Base-by-base conservation (phyloP, 2,329 filamentous ascomycete genomes). In the Fusarium duplospermum region DNA sequence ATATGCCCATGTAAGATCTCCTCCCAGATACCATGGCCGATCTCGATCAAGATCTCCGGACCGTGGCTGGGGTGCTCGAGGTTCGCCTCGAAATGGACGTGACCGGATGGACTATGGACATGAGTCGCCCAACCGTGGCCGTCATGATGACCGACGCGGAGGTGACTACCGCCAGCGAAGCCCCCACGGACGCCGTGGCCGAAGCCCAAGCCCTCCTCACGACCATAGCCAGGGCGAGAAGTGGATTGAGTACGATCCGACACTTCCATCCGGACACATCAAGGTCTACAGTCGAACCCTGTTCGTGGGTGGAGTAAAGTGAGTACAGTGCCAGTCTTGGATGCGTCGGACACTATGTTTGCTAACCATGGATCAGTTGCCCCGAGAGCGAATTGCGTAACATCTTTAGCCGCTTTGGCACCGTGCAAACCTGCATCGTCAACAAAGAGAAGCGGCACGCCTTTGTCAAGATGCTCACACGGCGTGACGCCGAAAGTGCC, bases 391-490 rank as follows among this genome's bases (percentile, higher is more conserved):
- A 98, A 81, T 88, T 99, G 62, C 92, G 95, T 62, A 86, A 86
- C 60, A 91, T 97, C 52, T 99, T 99, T 82, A 88, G 87, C 79
- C 91, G 91, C 54, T 98, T 92, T 80, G 96, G 96, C 68, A 87
- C 92, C 62, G 96, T 99, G 5, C 96, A 99, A 83, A 98, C 96
- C 2, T 98, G 96, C 84, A 99, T 99, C 75, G 95, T 98, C 76
- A 98, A 99, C 85, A 93, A 94, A 79, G 96, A 99, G 80, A 99
- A 98, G 85, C 93, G 96, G 20, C 96, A 99, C 83, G 96, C 96
- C 7, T 99, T 99, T 82, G 96, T 99, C 79, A 99, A 99, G 85
- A 99, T 99, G 96, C 90, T 96, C 76, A 96, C 91, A 73, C 94
- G 97, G 40, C 89, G 91, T 71, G 94, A 98, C 82, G 96, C 96